Evolutionary conservation across 148 eudicot genomes (phyloP).

Genomic region (Polygonum aviculare): DNA sequence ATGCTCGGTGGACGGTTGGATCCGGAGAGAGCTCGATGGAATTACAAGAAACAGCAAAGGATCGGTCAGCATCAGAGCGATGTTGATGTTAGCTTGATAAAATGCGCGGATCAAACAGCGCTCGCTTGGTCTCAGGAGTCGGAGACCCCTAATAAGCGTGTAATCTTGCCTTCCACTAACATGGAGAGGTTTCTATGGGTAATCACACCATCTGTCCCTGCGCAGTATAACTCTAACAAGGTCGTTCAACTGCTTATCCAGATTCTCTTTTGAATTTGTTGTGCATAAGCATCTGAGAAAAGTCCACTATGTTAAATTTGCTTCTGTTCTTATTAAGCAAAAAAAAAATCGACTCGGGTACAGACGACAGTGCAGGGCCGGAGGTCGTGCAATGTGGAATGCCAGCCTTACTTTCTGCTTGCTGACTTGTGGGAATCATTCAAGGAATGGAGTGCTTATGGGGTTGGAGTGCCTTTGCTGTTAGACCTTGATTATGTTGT

Average conservation of each 20-base stretch:
- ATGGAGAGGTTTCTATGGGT: conserved; percentile 9
- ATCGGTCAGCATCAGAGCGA: neutral
- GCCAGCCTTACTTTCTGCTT: conserved; percentile 9
- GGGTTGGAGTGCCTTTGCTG: conserved; percentile 14
- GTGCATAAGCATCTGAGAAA: neutral
- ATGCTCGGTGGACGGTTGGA: neutral
- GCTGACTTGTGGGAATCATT: conserved; percentile 17
- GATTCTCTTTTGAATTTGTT: neutral
- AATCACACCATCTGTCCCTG: conserved; percentile 10
- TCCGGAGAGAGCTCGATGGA: neutral
- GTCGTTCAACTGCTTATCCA: neutral
- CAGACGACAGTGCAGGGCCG: conserved; percentile 9
- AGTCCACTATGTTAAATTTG: neutral
- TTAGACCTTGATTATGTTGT: neutral
- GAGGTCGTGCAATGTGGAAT: conserved; percentile 10
- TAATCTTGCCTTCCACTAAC: neutral
- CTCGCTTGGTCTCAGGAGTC: neutral
- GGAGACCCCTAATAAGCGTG: neutral
- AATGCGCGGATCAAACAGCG: neutral
- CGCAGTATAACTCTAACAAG: conserved; percentile 8
- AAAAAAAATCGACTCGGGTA: neutral
- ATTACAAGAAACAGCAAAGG: neutral
- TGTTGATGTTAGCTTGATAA: neutral
- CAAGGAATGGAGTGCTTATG: conserved; percentile 18
- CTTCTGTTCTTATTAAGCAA: neutral